phyloP scores from a whole-genome alignment of 352 stramenopile species.

The Phytopythium delawarense region DNA sequence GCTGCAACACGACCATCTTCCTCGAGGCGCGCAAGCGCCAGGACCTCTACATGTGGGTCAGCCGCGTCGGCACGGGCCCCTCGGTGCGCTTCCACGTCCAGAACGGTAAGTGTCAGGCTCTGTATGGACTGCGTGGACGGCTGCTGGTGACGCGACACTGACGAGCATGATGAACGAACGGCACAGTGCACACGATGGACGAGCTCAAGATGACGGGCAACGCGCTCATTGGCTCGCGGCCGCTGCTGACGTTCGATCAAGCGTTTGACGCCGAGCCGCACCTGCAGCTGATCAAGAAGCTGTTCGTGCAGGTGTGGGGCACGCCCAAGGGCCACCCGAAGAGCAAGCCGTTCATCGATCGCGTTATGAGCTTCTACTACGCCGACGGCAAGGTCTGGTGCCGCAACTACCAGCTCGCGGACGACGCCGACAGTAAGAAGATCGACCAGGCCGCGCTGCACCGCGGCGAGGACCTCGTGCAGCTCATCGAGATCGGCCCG shows the following conservation, averaged over 20 bases:
- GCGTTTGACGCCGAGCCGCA: conserved; percentile 90
- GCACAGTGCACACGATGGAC: conserved; percentile 98
- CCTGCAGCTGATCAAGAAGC: conserved; percentile 94
- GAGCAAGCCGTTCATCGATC: conserved; percentile 99
- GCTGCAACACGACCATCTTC: conserved; percentile 97
- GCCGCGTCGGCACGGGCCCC: conserved; percentile 92
- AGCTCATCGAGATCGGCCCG: conserved; percentile 99
- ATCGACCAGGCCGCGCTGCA: conserved; percentile 78
- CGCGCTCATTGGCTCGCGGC: conserved; percentile 95
- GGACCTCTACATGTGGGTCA: conserved; percentile 99
- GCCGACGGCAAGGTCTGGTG: conserved; percentile 97
- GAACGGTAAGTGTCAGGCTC: conserved; percentile 74
- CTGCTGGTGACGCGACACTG: no score
- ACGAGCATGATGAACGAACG: background rate
- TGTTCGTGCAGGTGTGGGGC: conserved; percentile 95
- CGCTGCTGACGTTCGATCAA: conserved; percentile 97
- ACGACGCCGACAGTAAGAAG: conserved; percentile 92
- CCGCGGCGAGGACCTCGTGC: conserved; percentile 87
- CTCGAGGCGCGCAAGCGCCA: conserved; percentile 96
- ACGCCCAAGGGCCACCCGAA: conserved; percentile 98
- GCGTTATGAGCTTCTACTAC: conserved; percentile 97
- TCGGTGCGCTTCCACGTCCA: conserved; percentile 97
- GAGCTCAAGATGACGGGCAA: conserved; percentile 99
- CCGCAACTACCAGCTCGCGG: conserved; percentile 95
- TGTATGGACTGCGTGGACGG: no score